Evolutionary conservation across 1,284 basidiomycete genomes (phyloP).

Genomic region (Cutaneotrichosporon spelunceum): DNA sequence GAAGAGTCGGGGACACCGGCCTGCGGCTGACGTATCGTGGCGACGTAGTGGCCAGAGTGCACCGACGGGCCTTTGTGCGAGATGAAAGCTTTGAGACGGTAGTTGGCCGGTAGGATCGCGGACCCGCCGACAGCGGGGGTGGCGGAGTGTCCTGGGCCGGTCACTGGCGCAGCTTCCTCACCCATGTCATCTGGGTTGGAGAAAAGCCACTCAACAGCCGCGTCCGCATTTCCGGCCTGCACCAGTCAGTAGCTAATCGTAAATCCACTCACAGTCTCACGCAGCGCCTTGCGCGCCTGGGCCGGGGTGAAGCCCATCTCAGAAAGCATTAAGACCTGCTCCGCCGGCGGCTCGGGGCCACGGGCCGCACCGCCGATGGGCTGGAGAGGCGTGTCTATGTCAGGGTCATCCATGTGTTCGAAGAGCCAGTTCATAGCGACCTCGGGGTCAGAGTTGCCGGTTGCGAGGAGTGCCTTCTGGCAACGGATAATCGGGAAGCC

Average conservation of each 20-base stretch:
- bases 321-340: slow-evolving; percentile 67
- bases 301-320: slow-evolving; percentile 90
- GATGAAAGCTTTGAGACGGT: slow-evolving; percentile 84
- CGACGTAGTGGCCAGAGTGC: slow-evolving; percentile 83
- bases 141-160: background rate
- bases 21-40: slow-evolving; percentile 46
- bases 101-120: slow-evolving; percentile 67
- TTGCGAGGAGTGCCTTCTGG: slow-evolving; percentile 84
- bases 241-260: background rate
- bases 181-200: slow-evolving; percentile 85
- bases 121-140: slow-evolving; percentile 54
- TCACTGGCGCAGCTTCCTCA: slow-evolving; percentile 51
- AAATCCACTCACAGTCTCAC: slow-evolving; percentile 66
- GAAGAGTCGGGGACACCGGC: slow-evolving; percentile 29
- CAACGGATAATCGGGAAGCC: slow-evolving; percentile 80
- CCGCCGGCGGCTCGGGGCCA: slow-evolving; percentile 60
- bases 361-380: slow-evolving; percentile 35
- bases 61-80: slow-evolving; percentile 96
- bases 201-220: slow-evolving; percentile 97
- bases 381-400: slow-evolving; percentile 81
- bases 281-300: slow-evolving; percentile 83
- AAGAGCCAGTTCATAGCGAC: slow-evolving; percentile 95
- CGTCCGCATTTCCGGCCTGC: slow-evolving; percentile 70
- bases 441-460: slow-evolving; percentile 73
- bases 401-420: slow-evolving; percentile 91